These are phyloP conservation scores for Dryas octopetala DNA, from an alignment of 306 rosid genomes.

Conservation along the genomic window DNA sequence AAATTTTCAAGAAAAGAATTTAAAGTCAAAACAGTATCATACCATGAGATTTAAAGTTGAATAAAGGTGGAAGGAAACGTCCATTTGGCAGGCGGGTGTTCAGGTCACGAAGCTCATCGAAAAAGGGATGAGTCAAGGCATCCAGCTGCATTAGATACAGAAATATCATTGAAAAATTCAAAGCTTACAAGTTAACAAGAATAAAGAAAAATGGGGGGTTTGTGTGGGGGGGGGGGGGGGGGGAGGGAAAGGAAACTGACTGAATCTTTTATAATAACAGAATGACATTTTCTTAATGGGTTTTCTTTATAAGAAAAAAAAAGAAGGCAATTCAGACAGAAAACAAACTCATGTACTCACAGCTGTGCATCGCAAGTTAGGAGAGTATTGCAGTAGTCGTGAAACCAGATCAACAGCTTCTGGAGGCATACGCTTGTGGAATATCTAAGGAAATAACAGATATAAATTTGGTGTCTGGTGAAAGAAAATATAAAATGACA, in stretches of 20 bases:
- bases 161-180: not conserved
- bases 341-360: conserved; percentile 47
- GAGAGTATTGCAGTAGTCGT: conserved; percentile 90
- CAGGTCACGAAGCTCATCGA: conserved; percentile 90
- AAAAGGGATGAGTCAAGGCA: conserved; percentile 87
- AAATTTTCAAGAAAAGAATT: not conserved
- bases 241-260: not conserved
- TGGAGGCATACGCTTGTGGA: conserved; percentile 97
- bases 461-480: conserved; percentile 6
- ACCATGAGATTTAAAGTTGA: conserved; percentile 93
- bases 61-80: conserved; percentile 89
- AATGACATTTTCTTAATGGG: not conserved
- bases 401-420: conserved; percentile 99
- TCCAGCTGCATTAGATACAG: conserved; percentile 58
- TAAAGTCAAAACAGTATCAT: conserved; percentile 23
- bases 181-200: not conserved
- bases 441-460: conserved; percentile 53
- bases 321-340: not conserved
- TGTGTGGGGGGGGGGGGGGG: no score
- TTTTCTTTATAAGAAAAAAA: not conserved
- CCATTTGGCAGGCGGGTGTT: conserved; percentile 88
- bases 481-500: not conserved
- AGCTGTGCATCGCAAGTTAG: conserved; percentile 86
- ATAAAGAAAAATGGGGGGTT: not conserved
- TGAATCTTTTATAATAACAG: not conserved